Percentiles rank a stretch among this genome's conserved stretches.
Evolutionary conservation across 345 rosid species (phyloP).

Genomic region (Crucihimalaya himalaica): DNA sequence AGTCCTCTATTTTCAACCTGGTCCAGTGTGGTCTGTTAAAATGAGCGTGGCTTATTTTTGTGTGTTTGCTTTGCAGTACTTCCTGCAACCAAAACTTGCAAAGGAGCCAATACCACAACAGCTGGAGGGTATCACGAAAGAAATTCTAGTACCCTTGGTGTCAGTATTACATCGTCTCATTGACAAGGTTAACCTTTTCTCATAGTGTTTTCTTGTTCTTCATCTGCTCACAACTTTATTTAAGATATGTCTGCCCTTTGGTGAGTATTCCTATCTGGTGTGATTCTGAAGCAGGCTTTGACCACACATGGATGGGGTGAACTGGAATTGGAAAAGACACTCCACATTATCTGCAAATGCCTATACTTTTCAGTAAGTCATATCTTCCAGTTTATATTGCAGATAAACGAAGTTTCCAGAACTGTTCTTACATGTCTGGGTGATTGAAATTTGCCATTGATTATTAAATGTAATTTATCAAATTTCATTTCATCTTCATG

Average conservation of each 20-base stretch:
- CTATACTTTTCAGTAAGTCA: constrained; percentile 72
- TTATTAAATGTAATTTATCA: background rate
- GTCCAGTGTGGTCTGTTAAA: constrained; percentile 5
- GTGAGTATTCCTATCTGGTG: constrained; percentile 29
- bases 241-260: constrained; percentile 2
- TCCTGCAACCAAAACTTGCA: constrained; percentile 76
- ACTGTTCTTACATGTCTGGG: constrained; percentile 20
- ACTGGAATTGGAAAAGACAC: constrained; percentile 57
- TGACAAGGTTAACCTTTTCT: constrained; percentile 57
- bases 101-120: constrained; percentile 84
- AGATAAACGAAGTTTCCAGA: constrained; percentile 2
- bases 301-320: constrained; percentile 40
- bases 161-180: constrained; percentile 55
- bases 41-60: background rate
- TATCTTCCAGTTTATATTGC: constrained; percentile 17
- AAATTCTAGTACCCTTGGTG: constrained; percentile 70
- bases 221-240: constrained; percentile 19
- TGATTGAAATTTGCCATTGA: constrained; percentile 15
- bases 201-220: constrained; percentile 19
- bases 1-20: constrained; percentile 7
- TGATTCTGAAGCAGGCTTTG: constrained; percentile 57
- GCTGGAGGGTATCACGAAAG: constrained; percentile 65
- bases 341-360: constrained; percentile 74
- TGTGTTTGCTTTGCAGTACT: constrained; percentile 57
- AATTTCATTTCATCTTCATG: constrained; percentile 21